Conservation (phyloP, 805 yeast genomes). For the Cyberlindnera veronae region DNA sequence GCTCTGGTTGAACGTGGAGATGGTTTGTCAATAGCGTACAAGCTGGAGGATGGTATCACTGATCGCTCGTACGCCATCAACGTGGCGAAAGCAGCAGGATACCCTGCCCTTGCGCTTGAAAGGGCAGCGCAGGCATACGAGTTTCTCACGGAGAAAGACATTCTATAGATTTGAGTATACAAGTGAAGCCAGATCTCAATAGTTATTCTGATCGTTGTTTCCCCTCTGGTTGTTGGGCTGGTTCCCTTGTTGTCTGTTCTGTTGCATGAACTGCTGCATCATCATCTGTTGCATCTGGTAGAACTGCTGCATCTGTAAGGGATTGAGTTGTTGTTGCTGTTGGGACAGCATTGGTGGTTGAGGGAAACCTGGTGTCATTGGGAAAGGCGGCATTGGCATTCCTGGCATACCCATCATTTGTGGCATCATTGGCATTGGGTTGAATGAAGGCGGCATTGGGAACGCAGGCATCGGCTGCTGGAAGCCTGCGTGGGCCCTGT, state of each 20-base stretch:
- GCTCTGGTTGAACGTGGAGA: conserved; percentile 32
- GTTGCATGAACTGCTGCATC: conserved; percentile 26
- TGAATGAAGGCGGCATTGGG: conserved; percentile 8
- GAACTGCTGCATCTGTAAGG: conserved; percentile 29
- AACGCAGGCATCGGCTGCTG: conserved; percentile 12
- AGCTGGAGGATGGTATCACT: conserved; percentile 86
- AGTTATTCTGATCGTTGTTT: not conserved
- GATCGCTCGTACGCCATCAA: conserved; percentile 96
- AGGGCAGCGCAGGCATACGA: conserved; percentile 13
- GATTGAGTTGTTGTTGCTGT: conserved; percentile 13
- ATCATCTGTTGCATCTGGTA: conserved; percentile 28
- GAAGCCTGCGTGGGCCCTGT: conserved; percentile 11
- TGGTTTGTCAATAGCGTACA: conserved; percentile 77
- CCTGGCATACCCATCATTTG: conserved; percentile 5
- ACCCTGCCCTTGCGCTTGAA: conserved; percentile 47
- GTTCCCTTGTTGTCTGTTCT: conserved; percentile 6
- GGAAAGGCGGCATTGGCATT: conserved; percentile 7
- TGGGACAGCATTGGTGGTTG: conserved; percentile 1
- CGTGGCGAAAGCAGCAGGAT: conserved; percentile 91
- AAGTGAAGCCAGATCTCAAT: too few relatives aligned
- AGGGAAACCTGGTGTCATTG: not conserved
- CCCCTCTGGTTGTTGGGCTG: not conserved
- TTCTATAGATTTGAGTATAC: conserved; percentile 6
- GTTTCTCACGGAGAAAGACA: conserved; percentile 6
- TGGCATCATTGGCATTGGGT: conserved; percentile 26